Conservation (phyloP, 192 early-diverging fungal species). For the Coemansia sp. region DNA sequence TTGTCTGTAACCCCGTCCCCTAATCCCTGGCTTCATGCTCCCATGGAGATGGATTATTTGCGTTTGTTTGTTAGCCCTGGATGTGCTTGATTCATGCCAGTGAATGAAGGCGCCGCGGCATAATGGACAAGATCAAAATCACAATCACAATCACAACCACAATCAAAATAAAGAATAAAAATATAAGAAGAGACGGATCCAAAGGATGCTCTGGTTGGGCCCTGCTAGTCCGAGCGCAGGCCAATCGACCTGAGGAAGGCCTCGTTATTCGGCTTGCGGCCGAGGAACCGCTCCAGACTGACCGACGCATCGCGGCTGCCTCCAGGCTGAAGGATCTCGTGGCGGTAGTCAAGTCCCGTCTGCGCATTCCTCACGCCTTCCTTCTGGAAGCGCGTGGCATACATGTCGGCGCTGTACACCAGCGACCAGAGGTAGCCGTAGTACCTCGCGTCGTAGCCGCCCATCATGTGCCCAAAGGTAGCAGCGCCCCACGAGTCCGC, state of each 20-base stretch:
- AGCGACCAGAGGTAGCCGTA: slow-evolving; percentile 81
- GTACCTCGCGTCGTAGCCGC: slow-evolving; percentile 74
- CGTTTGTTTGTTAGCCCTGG: too few species aligned
- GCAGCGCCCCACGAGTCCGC: slow-evolving; percentile 53
- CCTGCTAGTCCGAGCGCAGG: slow-evolving; percentile 18
- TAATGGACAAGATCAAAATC: too few species aligned
- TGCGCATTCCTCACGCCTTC: slow-evolving; percentile 53
- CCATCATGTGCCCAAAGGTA: slow-evolving; percentile 70
- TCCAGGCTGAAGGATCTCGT: slow-evolving; percentile 26
- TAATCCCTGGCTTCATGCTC: too few species aligned
- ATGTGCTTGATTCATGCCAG: too few species aligned
- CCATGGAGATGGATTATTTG: too few species aligned
- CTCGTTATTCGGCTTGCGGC: slow-evolving; percentile 75
- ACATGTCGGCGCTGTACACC: slow-evolving; percentile 85
- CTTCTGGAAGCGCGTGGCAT: slow-evolving; percentile 67
- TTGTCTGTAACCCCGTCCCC: too few species aligned
- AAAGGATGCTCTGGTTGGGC: too few species aligned
- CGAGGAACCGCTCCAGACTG: slow-evolving; percentile 71
- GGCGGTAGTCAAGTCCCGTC: slow-evolving; percentile 30
- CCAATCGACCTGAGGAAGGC: slow-evolving; percentile 81
- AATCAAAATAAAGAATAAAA: too few species aligned
- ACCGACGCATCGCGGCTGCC: slow-evolving; percentile 71
- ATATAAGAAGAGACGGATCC: too few species aligned
- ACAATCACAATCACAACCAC: too few species aligned
- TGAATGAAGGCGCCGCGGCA: too few species aligned